These are phyloP conservation scores for Sugiyamaella pinicola DNA, from an alignment of 1,139 yeast genomes.

Conservation along the genomic window DNA sequence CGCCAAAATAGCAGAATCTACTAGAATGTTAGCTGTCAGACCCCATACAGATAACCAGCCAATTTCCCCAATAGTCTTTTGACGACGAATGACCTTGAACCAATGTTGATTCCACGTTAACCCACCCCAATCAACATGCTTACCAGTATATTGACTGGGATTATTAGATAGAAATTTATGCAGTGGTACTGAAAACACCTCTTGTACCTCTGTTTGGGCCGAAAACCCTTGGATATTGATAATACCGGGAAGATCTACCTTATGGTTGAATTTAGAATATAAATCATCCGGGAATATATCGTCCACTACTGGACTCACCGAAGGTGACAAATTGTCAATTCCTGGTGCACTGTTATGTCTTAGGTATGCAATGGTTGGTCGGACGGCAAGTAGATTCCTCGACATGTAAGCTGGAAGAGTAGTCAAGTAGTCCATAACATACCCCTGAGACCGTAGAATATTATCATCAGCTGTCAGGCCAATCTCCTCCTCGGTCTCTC, in stretches of 20 bases:
- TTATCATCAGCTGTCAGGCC: constrained; percentile 63
- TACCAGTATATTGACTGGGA: constrained; percentile 41
- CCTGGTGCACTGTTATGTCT: constrained; percentile 24
- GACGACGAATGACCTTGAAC: constrained; percentile 43
- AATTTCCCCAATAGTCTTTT: constrained; percentile 56
- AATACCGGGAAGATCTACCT: constrained; percentile 36
- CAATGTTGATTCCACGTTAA: constrained; percentile 38
- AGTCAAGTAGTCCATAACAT: constrained; percentile 54
- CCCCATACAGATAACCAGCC: constrained; percentile 86
- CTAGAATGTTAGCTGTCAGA: constrained; percentile 79
- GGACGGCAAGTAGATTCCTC: constrained; percentile 76
- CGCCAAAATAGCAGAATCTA: constrained; percentile 69
- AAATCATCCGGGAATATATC: constrained; percentile 21
- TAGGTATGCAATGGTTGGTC: constrained; percentile 78
- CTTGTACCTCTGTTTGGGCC: constrained; percentile 40
- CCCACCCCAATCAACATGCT: constrained; percentile 43
- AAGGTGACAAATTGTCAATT: not conserved
- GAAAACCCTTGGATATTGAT: constrained; percentile 43
- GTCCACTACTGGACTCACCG: not conserved
- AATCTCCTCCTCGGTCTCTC: constrained; percentile 87
- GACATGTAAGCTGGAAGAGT: constrained; percentile 75
- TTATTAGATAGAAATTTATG: constrained; percentile 33
- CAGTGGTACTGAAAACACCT: constrained; percentile 40
- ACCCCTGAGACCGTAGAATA: constrained; percentile 39
- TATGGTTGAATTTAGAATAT: constrained; percentile 34